These are phyloP conservation scores for Monilinia fructigena DNA, from an alignment of 2,329 filamentous ascomycete species.

Conservation along the genomic window DNA sequence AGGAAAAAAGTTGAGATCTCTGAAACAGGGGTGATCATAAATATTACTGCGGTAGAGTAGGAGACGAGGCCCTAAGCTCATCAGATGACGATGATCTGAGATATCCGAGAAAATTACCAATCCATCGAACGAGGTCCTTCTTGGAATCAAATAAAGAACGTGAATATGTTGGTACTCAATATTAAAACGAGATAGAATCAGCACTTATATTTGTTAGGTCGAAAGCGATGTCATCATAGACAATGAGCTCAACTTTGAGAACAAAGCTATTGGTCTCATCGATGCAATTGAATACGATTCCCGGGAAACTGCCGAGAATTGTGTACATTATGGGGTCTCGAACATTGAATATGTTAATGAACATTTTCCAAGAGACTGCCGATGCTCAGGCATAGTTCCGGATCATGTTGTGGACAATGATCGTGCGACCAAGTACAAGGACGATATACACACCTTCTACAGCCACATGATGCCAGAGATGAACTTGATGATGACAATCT, in stretches of 20 bases:
- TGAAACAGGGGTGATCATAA: slow-evolving; percentile 4
- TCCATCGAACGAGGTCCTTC: neutral
- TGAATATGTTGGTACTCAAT: neutral
- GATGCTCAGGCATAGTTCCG: neutral
- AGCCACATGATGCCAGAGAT: neutral
- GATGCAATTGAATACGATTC: neutral
- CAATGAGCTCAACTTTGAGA: neutral
- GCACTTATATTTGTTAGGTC: neutral
- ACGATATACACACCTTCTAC: slow-evolving; percentile 2
- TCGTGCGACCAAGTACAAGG: slow-evolving; percentile 1
- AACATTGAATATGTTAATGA: neutral
- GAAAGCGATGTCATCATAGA: slow-evolving; percentile 17
- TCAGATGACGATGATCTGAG: neutral
- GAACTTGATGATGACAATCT: neutral
- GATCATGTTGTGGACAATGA: slow-evolving; percentile 14
- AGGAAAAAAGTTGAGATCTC: neutral
- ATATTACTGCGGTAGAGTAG: neutral
- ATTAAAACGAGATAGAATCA: neutral
- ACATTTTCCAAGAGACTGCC: neutral
- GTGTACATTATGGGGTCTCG: neutral
- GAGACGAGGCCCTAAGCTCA: neutral
- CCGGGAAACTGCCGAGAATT: neutral
- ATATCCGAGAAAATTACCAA: neutral
- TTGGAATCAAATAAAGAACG: neutral
- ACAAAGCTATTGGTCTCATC: slow-evolving; percentile 14